Conservation (phyloP, 495 filamentous ascomycete species). For the Hamigera avellanea region DNA sequence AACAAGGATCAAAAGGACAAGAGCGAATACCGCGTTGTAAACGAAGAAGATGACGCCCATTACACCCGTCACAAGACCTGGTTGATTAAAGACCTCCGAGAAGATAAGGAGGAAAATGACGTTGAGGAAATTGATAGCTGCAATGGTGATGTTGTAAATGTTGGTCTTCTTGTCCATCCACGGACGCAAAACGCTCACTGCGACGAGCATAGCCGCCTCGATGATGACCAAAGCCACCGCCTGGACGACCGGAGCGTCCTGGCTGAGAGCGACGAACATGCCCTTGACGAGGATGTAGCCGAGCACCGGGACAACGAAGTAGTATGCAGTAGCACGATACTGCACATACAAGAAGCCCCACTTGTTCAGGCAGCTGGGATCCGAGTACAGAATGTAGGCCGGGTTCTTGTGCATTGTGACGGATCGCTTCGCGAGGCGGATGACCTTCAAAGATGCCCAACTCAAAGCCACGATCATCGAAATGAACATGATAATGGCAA, state of each 20-base stretch:
- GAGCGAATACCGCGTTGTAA: constrained; percentile 75
- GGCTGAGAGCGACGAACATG: constrained; percentile 82
- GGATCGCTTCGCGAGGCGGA: constrained; percentile 77
- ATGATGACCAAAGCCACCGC: constrained; percentile 78
- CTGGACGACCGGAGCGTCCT: constrained; percentile 62
- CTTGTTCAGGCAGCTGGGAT: constrained; percentile 85
- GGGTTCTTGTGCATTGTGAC: constrained; percentile 91
- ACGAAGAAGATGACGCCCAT: constrained; percentile 94
- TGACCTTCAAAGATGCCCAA: constrained; percentile 85
- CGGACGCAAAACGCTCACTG: constrained; percentile 67
- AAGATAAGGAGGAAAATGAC: constrained; percentile 77
- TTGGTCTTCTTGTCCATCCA: constrained; percentile 99
- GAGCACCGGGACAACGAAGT: constrained; percentile 81
- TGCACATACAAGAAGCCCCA: constrained; percentile 99
- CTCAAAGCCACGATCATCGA: constrained; percentile 67
- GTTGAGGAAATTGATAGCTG: constrained; percentile 82
- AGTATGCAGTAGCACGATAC: constrained; percentile 93
- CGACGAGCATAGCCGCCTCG: constrained; percentile 72
- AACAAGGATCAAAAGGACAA: constrained; percentile 79
- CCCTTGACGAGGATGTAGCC: constrained; percentile 73
- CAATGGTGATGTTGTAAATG: constrained; percentile 90
- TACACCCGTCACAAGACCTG: constrained; percentile 79
- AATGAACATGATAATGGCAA: constrained; percentile 84
- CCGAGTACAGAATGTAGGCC: constrained; percentile 94
- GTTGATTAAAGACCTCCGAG: constrained; percentile 74